These are phyloP conservation scores for Colletotrichum paranaense DNA, from an alignment of 2,329 filamentous ascomycete species.

Conservation along the genomic window DNA sequence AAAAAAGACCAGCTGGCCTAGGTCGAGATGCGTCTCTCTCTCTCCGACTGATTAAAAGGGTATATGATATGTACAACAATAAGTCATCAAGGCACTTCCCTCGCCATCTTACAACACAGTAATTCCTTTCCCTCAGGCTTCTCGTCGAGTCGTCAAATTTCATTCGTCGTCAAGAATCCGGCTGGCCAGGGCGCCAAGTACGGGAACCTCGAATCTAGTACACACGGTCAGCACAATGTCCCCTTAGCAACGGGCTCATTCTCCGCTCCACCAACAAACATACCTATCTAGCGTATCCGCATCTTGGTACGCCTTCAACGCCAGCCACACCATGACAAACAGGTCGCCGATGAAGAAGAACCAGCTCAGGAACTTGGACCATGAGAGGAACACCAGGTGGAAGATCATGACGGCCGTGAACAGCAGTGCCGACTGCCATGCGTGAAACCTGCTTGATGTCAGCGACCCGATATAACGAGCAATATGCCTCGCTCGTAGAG, in stretches of 20 bases:
- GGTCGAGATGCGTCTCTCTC: neutral
- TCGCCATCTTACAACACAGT: neutral
- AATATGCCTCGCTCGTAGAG: neutral
- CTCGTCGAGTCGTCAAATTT: neutral
- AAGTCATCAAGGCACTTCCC: constrained; percentile 21
- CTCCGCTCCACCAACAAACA: constrained; percentile 34
- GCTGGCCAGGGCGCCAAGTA: constrained; percentile 87
- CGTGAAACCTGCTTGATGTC: constrained; percentile 77
- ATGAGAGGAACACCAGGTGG: constrained; percentile 83
- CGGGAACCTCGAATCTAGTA: constrained; percentile 82
- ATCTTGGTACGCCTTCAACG: constrained; percentile 85
- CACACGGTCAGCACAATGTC: constrained; percentile 43
- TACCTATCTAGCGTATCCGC: constrained; percentile 75
- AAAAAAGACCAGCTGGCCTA: neutral
- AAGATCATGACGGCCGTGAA: constrained; percentile 81
- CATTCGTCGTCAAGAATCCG: constrained; percentile 89
- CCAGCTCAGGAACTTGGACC: constrained; percentile 88
- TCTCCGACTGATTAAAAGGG: constrained; percentile 30
- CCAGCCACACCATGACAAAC: constrained; percentile 79
- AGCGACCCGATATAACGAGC: neutral
- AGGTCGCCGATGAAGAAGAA: constrained; percentile 82
- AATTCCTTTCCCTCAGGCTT: neutral
- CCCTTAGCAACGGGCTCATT: constrained; percentile 58
- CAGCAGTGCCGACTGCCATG: constrained; percentile 90
- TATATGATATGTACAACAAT: constrained; percentile 33